These are phyloP conservation scores for Colletotrichum neosansevieriae DNA, from an alignment of 2,329 filamentous ascomycete species.

Conservation along the genomic window DNA sequence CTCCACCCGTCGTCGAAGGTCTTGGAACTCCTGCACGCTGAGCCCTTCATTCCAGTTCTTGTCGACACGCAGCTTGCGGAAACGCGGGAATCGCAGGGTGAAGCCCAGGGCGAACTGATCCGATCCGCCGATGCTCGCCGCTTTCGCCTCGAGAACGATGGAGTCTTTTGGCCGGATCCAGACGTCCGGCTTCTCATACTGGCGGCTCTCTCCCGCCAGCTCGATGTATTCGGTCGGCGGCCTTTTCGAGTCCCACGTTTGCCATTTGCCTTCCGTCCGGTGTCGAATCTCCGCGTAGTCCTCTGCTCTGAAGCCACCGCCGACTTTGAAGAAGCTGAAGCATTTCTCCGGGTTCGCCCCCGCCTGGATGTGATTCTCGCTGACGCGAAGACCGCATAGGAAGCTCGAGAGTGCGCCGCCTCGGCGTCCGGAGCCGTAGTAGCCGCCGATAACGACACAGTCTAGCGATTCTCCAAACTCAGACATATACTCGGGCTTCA, in stretches of 20 bases:
- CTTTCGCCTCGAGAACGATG: slow-evolving; percentile 89
- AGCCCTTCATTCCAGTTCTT: slow-evolving; percentile 86
- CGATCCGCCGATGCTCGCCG: slow-evolving; percentile 79
- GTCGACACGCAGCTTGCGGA: slow-evolving; percentile 84
- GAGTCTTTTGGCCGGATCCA: slow-evolving; percentile 95
- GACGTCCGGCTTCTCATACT: slow-evolving; percentile 85
- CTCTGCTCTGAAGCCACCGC: slow-evolving; percentile 87
- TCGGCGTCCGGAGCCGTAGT: slow-evolving; percentile 88
- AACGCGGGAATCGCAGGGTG: slow-evolving; percentile 92
- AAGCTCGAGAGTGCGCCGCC: slow-evolving; percentile 89
- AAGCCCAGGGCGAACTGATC: slow-evolving; percentile 82
- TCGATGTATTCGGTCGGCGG: slow-evolving; percentile 85
- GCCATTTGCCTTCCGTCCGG: slow-evolving; percentile 92
- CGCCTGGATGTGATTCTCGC: slow-evolving; percentile 73
- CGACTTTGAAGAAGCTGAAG: slow-evolving; percentile 97
- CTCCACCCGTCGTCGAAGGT: slow-evolving; percentile 76
- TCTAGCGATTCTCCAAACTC: slow-evolving; percentile 96
- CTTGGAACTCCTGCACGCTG: slow-evolving; percentile 80
- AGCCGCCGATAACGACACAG: slow-evolving; percentile 89
- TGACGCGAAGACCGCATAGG: slow-evolving; percentile 86
- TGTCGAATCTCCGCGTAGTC: slow-evolving; percentile 89
- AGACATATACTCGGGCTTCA: slow-evolving; percentile 98
- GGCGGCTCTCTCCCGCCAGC: slow-evolving; percentile 79
- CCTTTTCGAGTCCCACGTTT: slow-evolving; percentile 81
- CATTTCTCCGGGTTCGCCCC: slow-evolving; percentile 78